These are phyloP conservation scores for Phoenix roebelenii DNA, from an alignment of 176 grass and related monocot genomes.

Conservation along the genomic window DNA sequence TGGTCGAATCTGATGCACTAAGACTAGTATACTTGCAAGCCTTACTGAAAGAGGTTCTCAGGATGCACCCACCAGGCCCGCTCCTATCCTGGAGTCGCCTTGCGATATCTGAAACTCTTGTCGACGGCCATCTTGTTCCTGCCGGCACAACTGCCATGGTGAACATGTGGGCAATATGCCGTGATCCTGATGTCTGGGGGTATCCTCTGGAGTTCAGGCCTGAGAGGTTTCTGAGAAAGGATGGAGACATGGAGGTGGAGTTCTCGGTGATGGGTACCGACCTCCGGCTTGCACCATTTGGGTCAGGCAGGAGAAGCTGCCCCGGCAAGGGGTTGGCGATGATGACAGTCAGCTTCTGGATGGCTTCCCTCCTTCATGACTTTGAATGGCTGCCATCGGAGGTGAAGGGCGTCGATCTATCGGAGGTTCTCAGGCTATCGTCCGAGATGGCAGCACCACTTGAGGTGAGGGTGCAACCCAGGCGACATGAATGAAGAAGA, in stretches of 20 bases:
- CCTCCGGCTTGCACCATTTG: conserved; percentile 67
- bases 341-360: conserved; percentile 48
- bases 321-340: conserved; percentile 63
- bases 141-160: conserved; percentile 71
- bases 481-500: conserved; percentile 12
- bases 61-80: conserved; percentile 74
- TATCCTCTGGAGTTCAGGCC: conserved; percentile 53
- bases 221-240: conserved; percentile 36
- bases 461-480: conserved; percentile 37
- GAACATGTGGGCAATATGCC: conserved; percentile 85
- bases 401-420: conserved; percentile 35
- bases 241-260: conserved; percentile 24
- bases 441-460: conserved; percentile 80
- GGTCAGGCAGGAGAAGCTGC: conserved; percentile 69
- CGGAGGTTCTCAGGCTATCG: conserved; percentile 68
- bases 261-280: conserved; percentile 57
- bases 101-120: conserved; percentile 48
- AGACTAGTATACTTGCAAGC: conserved; percentile 64
- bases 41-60: conserved; percentile 62
- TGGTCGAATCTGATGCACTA: conserved; percentile 25
- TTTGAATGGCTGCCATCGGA: conserved; percentile 44
- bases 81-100: conserved; percentile 56
- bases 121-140: conserved; percentile 55
- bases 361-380: conserved; percentile 72
- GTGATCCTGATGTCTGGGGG: conserved; percentile 49